Conservation (phyloP, 2,329 filamentous ascomycete genomes). For the Alternaria rosae region DNA sequence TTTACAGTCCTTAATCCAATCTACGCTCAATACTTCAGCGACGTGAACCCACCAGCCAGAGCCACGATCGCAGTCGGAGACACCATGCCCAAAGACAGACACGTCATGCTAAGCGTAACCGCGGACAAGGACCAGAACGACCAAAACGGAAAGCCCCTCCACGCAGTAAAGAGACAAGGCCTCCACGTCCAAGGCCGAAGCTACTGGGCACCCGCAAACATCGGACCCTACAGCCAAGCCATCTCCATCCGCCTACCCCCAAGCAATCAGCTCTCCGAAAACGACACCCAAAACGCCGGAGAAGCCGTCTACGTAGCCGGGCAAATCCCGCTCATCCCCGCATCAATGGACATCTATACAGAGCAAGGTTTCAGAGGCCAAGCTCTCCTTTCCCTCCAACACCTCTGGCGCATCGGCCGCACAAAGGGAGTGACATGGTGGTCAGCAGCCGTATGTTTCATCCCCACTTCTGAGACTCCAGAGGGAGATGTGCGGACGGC, state of each 20-base stretch:
- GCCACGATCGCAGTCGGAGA: slow-evolving; percentile 82
- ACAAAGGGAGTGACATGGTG: slow-evolving; percentile 77
- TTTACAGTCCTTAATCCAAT: slow-evolving; percentile 77
- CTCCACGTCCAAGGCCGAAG: slow-evolving; percentile 92
- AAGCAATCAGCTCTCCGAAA: slow-evolving; percentile 23
- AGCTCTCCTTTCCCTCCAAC: slow-evolving; percentile 79
- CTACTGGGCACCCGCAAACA: slow-evolving; percentile 98
- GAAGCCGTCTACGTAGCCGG: slow-evolving; percentile 75
- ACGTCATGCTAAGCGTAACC: slow-evolving; percentile 67
- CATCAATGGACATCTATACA: slow-evolving; percentile 71
- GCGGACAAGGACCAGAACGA: slow-evolving; percentile 36
- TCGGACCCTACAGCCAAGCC: slow-evolving; percentile 95
- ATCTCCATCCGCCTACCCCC: slow-evolving; percentile 61
- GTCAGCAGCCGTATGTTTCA: slow-evolving; percentile 71
- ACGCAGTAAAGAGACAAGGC: slow-evolving; percentile 51
- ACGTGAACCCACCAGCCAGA: slow-evolving; percentile 83
- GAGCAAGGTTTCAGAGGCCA: slow-evolving; percentile 61
- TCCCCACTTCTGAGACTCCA: slow-evolving; percentile 14
- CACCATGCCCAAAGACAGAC: slow-evolving; percentile 65
- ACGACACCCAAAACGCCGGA: slow-evolving; percentile 17
- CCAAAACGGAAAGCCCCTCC: slow-evolving; percentile 28
- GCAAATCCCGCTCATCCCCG: slow-evolving; percentile 87
- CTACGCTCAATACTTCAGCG: slow-evolving; percentile 77
- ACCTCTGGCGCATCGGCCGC: slow-evolving; percentile 82
- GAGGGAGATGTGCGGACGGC: slow-evolving; percentile 45